Conservation (phyloP, 768 basidiomycete species). For the Rhodotorula babjevae region DNA sequence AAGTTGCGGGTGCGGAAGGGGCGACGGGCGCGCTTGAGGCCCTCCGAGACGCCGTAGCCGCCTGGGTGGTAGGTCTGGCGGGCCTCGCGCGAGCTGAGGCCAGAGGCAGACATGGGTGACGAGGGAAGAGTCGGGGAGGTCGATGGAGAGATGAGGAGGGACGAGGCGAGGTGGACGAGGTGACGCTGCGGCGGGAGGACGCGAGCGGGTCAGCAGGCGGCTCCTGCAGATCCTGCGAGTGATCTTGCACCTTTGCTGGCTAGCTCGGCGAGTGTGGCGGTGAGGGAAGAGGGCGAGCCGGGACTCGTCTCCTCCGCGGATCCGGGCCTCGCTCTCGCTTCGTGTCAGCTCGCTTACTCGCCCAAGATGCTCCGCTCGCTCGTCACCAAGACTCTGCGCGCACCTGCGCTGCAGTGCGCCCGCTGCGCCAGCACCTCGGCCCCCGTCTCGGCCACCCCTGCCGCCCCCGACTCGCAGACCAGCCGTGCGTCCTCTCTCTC, state of each 20-base stretch:
- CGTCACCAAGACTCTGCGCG: background rate
- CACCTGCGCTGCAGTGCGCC: background rate
- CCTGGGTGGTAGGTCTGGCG: conserved; percentile 34
- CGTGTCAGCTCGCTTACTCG: background rate
- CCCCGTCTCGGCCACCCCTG: background rate
- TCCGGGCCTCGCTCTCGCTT: background rate
- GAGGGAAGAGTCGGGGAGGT: background rate
- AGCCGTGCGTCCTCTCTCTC: background rate
- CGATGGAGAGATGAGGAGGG: background rate
- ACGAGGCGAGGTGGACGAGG: background rate
- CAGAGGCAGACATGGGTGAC: background rate
- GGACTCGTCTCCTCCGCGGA: background rate
- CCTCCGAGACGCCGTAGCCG: conserved; percentile 72
- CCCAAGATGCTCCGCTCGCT: conserved; percentile 16
- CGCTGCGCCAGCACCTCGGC: conserved; percentile 15
- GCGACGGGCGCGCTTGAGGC: conserved; percentile 76
- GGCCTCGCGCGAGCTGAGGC: conserved; percentile 12
- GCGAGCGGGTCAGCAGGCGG: no score
- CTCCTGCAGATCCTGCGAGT: background rate
- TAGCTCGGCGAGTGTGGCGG: background rate
- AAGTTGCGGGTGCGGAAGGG: conserved; percentile 77
- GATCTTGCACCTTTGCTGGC: background rate
- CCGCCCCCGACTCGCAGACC: conserved; percentile 18
- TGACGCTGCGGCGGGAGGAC: no score
- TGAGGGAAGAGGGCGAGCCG: no score